Conservation (phyloP, 208 protist genomes). For the Trypanosoma melophagium region DNA sequence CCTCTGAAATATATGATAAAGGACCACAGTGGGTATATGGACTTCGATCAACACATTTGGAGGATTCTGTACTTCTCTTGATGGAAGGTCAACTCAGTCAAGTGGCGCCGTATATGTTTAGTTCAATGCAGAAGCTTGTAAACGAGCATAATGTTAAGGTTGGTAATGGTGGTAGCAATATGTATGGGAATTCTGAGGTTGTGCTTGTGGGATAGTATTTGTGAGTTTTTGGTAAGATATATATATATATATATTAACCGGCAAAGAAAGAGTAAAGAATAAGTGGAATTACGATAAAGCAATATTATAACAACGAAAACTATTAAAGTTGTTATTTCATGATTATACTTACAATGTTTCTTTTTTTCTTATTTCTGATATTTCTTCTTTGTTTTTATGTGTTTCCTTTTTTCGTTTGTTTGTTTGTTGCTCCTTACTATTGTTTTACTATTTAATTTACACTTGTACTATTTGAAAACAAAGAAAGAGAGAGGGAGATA, state of each 20-base stretch:
- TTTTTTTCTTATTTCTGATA: not conserved
- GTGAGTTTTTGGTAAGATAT: not conserved
- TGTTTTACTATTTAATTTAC: constrained; percentile 1
- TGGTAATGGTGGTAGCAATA: not conserved
- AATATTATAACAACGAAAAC: too few species aligned
- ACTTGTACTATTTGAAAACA: not conserved
- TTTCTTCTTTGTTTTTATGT: too few species aligned
- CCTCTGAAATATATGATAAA: not conserved
- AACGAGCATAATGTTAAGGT: not conserved
- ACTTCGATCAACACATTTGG: not conserved
- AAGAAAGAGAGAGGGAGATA: not conserved
- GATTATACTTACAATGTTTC: not conserved
- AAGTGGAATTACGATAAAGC: too few species aligned
- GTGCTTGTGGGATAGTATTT: not conserved
- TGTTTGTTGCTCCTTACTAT: not conserved
- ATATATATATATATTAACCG: too few species aligned
- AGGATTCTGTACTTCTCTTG: not conserved
- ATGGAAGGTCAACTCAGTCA: not conserved
- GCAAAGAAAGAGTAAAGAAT: too few species aligned
- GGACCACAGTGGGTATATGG: constrained; percentile 5
- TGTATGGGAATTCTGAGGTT: not conserved
- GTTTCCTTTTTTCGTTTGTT: not conserved
- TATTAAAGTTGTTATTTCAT: too few species aligned
- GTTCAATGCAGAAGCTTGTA: constrained; percentile 1
- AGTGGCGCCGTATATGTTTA: not conserved